These are phyloP conservation scores for Colletotrichum somersetense DNA, from an alignment of 2,329 filamentous ascomycete species.

Conservation along the genomic window DNA sequence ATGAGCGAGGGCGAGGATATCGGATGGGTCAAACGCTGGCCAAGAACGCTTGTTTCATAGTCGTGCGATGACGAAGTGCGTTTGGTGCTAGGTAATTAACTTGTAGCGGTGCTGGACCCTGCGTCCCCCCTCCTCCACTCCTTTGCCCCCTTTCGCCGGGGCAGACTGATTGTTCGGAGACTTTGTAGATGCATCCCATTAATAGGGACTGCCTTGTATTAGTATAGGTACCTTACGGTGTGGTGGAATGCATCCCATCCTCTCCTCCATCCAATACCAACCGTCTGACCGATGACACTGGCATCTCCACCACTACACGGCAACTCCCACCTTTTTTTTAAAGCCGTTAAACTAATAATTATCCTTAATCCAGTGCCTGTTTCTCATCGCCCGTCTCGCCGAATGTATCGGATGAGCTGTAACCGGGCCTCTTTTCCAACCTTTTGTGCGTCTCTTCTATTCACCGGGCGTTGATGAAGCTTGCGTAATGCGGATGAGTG, in stretches of 20 bases:
- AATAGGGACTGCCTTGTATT: too few species aligned
- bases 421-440: background rate
- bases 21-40: constrained; percentile 39
- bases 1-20: background rate
- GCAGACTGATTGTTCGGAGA: background rate
- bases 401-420: background rate
- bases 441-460: background rate
- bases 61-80: constrained; percentile 33
- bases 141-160: constrained; percentile 4
- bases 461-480: background rate
- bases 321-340: constrained; percentile 18
- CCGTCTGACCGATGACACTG: background rate
- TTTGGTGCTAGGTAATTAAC: background rate
- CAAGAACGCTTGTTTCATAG: constrained; percentile 36
- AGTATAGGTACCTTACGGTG: too few species aligned
- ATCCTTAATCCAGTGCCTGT: constrained; percentile 19
- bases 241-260: background rate
- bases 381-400: constrained; percentile 5
- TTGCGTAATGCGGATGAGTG: constrained; percentile 8
- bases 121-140: background rate
- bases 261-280: background rate
- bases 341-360: background rate
- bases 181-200: background rate
- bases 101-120: constrained; percentile 22
- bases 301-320: constrained; percentile 24